phyloP scores from a whole-genome alignment of 208 protist genomes.

The Leishmania amazonensis region DNA sequence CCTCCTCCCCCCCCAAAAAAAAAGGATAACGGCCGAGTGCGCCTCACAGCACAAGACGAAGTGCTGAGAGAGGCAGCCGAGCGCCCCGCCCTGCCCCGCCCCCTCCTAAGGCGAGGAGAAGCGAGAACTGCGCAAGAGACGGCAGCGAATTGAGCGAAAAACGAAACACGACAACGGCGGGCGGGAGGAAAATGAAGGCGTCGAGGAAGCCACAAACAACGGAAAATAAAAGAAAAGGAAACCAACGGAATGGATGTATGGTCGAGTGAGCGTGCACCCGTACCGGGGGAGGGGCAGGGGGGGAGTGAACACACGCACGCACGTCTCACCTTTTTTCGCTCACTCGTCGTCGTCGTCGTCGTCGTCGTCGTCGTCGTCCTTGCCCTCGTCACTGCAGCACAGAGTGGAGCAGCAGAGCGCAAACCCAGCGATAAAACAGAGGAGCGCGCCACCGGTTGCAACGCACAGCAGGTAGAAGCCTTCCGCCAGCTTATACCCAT shows the following conservation, averaged over 20 bases:
- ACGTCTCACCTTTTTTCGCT: background rate
- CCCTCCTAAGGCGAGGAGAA: background rate
- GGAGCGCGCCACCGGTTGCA: slow-evolving; percentile 14
- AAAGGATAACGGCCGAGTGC: too few relatives aligned
- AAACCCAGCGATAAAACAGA: slow-evolving; percentile 13
- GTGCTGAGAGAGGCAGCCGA: too few relatives aligned
- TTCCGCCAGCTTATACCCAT: slow-evolving; percentile 4
- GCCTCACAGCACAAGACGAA: background rate
- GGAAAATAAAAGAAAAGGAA: slow-evolving; percentile 19
- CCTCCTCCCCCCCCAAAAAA: too few relatives aligned
- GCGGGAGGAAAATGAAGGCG: background rate
- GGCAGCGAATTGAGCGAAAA: background rate
- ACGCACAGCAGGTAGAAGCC: slow-evolving; percentile 19
- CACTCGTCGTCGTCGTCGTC: background rate
- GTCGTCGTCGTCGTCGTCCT: background rate
- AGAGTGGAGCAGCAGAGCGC: slow-evolving; percentile 13
- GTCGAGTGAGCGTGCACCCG: background rate
- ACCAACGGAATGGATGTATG: background rate
- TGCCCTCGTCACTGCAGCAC: background rate
- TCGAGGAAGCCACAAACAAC: background rate
- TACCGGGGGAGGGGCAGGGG: background rate
- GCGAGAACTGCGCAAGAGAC: background rate
- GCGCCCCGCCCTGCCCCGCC: too few relatives aligned
- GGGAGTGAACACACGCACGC: background rate
- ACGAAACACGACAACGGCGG: background rate